A percentile compares a stretch with the other conserved stretches of the same genome.
These are phyloP conservation scores for Rhazya stricta DNA, from an alignment of 257 asterid species.

Conservation along the genomic window DNA sequence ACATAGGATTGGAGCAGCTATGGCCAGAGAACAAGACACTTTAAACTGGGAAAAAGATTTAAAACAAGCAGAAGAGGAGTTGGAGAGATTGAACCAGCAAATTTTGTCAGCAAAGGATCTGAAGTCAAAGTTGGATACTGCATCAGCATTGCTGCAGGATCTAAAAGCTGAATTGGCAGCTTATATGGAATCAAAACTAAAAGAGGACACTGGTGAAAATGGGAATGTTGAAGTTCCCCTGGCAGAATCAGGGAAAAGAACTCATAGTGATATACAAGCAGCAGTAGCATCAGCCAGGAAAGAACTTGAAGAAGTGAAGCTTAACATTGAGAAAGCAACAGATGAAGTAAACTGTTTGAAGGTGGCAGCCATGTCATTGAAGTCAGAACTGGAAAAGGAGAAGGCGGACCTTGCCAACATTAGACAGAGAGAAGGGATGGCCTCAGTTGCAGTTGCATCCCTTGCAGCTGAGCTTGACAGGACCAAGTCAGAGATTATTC, in stretches of 20 bases:
- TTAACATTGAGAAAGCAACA: conserved; percentile 54
- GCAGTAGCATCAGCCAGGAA: conserved; percentile 51
- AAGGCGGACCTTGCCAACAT: conserved; percentile 47
- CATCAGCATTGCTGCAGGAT: conserved; percentile 47
- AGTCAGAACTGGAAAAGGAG: conserved; percentile 58
- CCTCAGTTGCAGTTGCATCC: conserved; percentile 66
- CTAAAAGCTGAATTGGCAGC: conserved; percentile 75
- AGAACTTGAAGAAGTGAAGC: conserved; percentile 77
- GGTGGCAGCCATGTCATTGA: conserved; percentile 65
- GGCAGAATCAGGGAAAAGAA: conserved; percentile 38
- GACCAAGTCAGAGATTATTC: conserved; percentile 55
- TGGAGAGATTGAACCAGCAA: conserved; percentile 48
- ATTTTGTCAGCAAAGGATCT: conserved; percentile 50
- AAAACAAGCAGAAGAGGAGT: conserved; percentile 64
- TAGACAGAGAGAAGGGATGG: conserved; percentile 87
- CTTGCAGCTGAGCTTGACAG: conserved; percentile 69
- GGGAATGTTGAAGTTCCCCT: conserved; percentile 27
- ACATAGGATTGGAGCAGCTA: conserved; percentile 66
- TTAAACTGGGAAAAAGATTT: conserved; percentile 74
- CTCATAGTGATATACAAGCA: conserved; percentile 49
- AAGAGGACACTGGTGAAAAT: conserved; percentile 34
- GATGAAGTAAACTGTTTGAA: conserved; percentile 55
- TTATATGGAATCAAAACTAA: conserved; percentile 60
- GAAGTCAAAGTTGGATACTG: conserved; percentile 56
- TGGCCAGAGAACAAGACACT: conserved; percentile 78